These are phyloP conservation scores for Ceratobasidium papillatum DNA, from an alignment of 1,284 basidiomycete genomes.

Conservation along the genomic window DNA sequence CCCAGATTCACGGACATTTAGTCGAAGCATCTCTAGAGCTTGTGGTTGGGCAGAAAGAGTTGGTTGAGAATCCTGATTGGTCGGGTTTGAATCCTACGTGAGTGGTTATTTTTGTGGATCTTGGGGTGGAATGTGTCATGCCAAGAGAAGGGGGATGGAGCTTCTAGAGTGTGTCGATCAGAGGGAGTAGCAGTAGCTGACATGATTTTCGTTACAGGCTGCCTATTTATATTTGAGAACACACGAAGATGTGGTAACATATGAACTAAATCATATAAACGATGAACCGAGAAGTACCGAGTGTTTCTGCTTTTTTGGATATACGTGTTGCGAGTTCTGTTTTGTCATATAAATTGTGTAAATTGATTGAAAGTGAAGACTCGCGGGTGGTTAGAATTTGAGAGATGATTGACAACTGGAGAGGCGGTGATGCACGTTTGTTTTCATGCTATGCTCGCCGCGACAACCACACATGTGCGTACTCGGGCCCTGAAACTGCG, in stretches of 20 bases:
- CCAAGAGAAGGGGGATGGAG: not conserved
- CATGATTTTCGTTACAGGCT: not conserved
- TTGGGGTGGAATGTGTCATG: not conserved
- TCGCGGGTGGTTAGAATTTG: too few relatives aligned
- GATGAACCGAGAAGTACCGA: too few relatives aligned
- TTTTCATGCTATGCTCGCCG: not conserved
- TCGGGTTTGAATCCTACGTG: constrained; percentile 67
- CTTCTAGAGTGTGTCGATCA: constrained; percentile 7
- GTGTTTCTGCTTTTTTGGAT: not conserved
- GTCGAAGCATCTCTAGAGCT: constrained; percentile 84
- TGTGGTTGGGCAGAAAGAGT: constrained; percentile 77
- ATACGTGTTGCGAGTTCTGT: not conserved
- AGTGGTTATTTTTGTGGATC: not conserved
- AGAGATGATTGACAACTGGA: not conserved
- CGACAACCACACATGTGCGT: too few relatives aligned
- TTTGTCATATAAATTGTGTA: not conserved
- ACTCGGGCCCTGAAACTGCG: not conserved
- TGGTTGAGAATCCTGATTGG: constrained; percentile 77
- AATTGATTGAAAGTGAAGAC: not conserved
- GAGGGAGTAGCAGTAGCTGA: not conserved
- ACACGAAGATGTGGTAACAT: not conserved
- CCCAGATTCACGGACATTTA: constrained; percentile 70
- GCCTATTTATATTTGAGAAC: constrained; percentile 33
- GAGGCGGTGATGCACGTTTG: not conserved
- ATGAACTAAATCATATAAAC: constrained; percentile 13